Evolutionary conservation across 345 rosid species (phyloP).

Genomic region (Syzygium aromaticum): DNA sequence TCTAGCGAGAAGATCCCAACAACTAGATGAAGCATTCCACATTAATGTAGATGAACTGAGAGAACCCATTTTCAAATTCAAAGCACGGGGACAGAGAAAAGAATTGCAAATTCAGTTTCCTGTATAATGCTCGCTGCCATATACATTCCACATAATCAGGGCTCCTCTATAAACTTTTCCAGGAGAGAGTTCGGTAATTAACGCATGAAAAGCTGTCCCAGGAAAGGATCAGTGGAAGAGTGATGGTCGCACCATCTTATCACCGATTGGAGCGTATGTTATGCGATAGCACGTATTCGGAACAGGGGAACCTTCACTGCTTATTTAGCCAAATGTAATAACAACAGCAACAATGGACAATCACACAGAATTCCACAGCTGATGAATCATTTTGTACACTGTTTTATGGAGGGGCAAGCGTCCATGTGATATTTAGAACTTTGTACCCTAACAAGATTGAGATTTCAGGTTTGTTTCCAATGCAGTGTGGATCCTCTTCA

Average conservation of each 20-base stretch:
- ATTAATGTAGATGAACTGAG: neutral
- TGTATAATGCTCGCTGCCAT: neutral
- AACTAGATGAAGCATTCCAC: neutral
- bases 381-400: neutral
- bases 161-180: neutral
- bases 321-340: neutral
- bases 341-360: neutral
- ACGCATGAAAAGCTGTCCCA: neutral
- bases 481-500: neutral
- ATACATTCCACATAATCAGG: neutral
- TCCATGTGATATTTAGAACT: neutral
- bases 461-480: neutral
- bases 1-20: neutral
- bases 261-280: neutral
- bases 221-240: neutral
- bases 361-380: neutral
- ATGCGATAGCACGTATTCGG: neutral
- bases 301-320: neutral
- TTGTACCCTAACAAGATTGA: neutral
- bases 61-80: neutral
- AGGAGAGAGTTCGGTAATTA: neutral
- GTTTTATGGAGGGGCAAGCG: neutral
- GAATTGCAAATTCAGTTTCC: neutral
- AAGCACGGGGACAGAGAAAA: neutral
- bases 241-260: neutral